Base-by-base conservation (phyloP, 75 land plant genomes). In the Isoetes taiwanensis region DNA sequence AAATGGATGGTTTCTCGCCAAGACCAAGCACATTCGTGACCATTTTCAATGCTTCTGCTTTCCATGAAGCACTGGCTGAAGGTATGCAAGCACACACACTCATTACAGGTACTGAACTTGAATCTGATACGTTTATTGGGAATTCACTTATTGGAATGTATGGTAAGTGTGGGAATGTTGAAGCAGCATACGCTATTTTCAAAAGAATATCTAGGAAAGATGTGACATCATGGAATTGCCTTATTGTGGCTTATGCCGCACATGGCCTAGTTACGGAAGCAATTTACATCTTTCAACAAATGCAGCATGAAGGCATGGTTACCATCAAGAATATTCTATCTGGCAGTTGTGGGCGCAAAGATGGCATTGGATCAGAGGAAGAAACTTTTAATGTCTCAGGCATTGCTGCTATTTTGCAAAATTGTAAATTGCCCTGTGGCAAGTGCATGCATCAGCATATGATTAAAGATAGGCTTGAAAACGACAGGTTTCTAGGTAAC, bases 141-240 rank as follows among this genome's bases (percentile, higher is more conserved):
- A 81, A 81, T 43, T 73, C 71, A n/a, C 65, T 81, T 24, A 30
- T 77, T 9, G 62, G 64, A 41, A 23, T 69, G 35, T 81, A 77
- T 57, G 28, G 65, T 40, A 74, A 77, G 33, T 20, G 61, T 1
- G 78, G 80, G 0, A 25, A 56, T 16, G 6, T 74, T 14, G 24
- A 37, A 24, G 14, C 17, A 9, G 57, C 57, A 20, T 12, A 37
- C 20, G 6, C 3, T 2, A 0, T 55, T 9, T 55, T 55, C 25
- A 24, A 55, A 10, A 55, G 14, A 55, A 17, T 55, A 25, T 37
- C 10, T 1, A 55, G 9, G 26, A 41, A 3, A 37, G 40, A 55
- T 14, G 46, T 37, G 12, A 25, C 33, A 11, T 55, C 57, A 37
- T 55, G 57, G 57, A 55, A 41, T 37, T 32, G 69, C 38, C 31